Percentiles rank a stretch among this genome's conserved stretches.
phyloP scores from a whole-genome alignment of 75 land plant genomes.

The Cunninghamia lanceolata region DNA sequence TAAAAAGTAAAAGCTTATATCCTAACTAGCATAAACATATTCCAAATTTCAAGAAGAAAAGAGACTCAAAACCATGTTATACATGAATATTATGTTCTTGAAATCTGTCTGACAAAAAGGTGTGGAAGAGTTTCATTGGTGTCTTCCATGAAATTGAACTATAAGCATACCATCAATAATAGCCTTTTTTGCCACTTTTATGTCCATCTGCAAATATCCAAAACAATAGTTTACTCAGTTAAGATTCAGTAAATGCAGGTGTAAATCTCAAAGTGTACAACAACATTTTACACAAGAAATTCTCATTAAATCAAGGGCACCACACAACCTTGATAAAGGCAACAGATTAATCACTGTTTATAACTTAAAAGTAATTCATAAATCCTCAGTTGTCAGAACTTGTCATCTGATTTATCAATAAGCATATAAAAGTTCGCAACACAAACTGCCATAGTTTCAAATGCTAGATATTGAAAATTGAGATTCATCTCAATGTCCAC shows the following conservation, averaged over 20 bases:
- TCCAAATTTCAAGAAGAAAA: neutral
- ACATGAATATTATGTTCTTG: conserved; percentile 1
- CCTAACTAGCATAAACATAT: neutral
- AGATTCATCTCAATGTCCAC: neutral
- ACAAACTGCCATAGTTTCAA: neutral
- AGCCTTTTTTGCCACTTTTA: conserved; percentile 73
- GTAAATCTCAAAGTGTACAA: neutral
- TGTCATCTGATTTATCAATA: neutral
- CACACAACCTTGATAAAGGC: neutral
- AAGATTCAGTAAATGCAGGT: neutral
- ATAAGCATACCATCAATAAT: conserved; percentile 57
- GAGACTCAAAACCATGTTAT: neutral
- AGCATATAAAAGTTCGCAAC: neutral
- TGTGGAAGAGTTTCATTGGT: neutral
- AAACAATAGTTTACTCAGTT: neutral
- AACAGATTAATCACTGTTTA: neutral
- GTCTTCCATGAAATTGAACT: neutral
- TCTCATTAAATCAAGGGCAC: neutral
- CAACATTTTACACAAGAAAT: neutral
- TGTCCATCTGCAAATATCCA: conserved; percentile 55
- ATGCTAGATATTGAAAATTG: neutral
- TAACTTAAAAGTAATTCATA: neutral
- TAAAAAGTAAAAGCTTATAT: neutral
- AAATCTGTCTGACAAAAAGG: neutral
- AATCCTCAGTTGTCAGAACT: neutral